phyloP scores from a whole-genome alignment of 2,329 filamentous ascomycete genomes.

The Fusarium subtropicale region DNA sequence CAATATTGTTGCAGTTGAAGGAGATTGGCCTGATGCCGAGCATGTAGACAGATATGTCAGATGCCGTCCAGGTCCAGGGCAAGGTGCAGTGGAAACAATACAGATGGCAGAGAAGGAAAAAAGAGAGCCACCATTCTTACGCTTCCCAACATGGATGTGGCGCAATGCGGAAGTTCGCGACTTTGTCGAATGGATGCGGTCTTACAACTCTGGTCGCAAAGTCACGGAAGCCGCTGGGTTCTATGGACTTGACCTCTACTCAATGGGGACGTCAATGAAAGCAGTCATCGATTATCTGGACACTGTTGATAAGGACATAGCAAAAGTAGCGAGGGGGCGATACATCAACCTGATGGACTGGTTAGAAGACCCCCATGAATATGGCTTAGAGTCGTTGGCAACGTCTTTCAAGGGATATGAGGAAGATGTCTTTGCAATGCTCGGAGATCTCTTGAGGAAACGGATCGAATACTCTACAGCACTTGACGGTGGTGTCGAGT shows the following conservation, averaged over 20 bases:
- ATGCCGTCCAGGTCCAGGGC: constrained; percentile 9
- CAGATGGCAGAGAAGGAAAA: constrained; percentile 19
- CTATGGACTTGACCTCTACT: constrained; percentile 31
- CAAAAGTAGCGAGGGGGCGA: constrained; percentile 21
- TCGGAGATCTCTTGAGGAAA: constrained; percentile 20
- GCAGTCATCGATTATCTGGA: constrained; percentile 28
- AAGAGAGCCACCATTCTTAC: constrained; percentile 23
- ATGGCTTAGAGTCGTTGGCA: constrained; percentile 29
- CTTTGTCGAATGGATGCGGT: constrained; percentile 32
- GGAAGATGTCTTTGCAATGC: constrained; percentile 18
- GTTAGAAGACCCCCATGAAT: constrained; percentile 29
- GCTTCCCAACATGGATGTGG: constrained; percentile 36
- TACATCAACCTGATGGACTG: constrained; percentile 28
- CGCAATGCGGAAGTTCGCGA: constrained; percentile 32
- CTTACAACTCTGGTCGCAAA: constrained; percentile 17
- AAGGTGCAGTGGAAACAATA: constrained; percentile 16
- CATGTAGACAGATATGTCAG: constrained; percentile 31
- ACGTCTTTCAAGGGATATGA: constrained; percentile 27
- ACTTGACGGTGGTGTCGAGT: constrained; percentile 12
- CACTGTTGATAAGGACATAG: constrained; percentile 32
- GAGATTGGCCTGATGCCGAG: constrained; percentile 33
- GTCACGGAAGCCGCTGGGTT: constrained; percentile 17
- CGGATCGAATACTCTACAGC: constrained; percentile 21
- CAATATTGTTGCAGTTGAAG: constrained; percentile 31
- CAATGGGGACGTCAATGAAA: constrained; percentile 30